Conservation (phyloP, 306 rosid species). For the Sophora flavescens region DNA sequence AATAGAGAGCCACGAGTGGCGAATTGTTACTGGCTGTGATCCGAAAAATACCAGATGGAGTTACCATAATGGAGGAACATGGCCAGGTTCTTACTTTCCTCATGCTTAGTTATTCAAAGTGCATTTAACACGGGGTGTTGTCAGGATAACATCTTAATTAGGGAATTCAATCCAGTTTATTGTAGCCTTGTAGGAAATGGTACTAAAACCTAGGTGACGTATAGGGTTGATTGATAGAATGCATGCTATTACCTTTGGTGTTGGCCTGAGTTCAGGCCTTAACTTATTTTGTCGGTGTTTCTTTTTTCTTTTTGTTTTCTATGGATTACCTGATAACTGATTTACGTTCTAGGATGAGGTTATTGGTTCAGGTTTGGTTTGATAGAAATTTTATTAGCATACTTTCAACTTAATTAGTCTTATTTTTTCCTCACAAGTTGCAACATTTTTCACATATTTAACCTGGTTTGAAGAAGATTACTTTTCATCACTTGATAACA, state of each 20-base stretch:
- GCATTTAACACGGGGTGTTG: conserved; percentile 19
- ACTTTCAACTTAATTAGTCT: conserved; percentile 7
- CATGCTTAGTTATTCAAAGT: conserved; percentile 24
- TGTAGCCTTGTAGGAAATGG: conserved; percentile 3
- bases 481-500: neutral
- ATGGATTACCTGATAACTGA: conserved; percentile 7
- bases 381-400: conserved; percentile 2
- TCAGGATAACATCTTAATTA: conserved; percentile 23
- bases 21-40: conserved; percentile 89
- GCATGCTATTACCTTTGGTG: neutral
- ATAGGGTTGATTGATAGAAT: neutral
- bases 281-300: neutral
- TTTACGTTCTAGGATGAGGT: neutral
- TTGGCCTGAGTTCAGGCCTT: neutral
- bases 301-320: neutral
- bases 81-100: conserved; percentile 82
- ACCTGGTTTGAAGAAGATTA: neutral
- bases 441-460: neutral
- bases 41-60: conserved; percentile 98
- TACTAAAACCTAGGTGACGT: neutral
- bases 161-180: neutral
- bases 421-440: conserved; percentile 7
- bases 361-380: conserved; percentile 29
- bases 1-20: conserved; percentile 92
- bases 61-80: conserved; percentile 95